A percentile compares a stretch with the other conserved stretches of the same genome.
phyloP scores from a whole-genome alignment of 306 rosid species.

The Malus asiatica region DNA sequence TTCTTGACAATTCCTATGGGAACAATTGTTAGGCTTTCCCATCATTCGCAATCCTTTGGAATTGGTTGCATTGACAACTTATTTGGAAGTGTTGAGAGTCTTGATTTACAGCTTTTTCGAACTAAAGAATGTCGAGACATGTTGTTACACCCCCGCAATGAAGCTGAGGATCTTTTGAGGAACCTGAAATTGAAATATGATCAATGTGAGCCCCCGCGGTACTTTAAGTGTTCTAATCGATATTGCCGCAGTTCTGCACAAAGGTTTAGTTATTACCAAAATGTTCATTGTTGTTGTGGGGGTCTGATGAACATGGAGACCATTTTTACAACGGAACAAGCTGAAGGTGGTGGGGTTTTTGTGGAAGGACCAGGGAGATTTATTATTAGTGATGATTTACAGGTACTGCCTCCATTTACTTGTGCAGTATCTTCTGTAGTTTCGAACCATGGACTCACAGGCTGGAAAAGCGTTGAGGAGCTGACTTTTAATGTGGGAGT shows the following conservation, averaged over 20 bases:
- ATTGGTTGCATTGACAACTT: background rate
- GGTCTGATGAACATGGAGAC: background rate
- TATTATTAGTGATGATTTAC: background rate
- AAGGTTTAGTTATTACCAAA: background rate
- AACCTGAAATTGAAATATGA: background rate
- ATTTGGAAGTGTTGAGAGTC: background rate
- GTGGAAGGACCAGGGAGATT: background rate
- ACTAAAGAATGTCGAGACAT: background rate
- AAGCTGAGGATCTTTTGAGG: too few relatives aligned
- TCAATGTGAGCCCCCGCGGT: too few relatives aligned
- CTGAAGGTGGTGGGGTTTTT: background rate
- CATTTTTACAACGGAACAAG: too few relatives aligned
- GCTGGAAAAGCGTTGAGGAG: background rate
- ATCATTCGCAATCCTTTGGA: background rate
- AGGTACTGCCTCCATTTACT: background rate
- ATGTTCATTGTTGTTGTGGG: background rate
- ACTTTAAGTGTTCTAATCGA: background rate
- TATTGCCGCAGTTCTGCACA: background rate
- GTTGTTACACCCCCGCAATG: background rate
- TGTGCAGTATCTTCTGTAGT: background rate
- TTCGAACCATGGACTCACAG: background rate
- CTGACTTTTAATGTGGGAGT: background rate
- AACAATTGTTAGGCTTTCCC: background rate
- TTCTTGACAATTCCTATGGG: background rate
- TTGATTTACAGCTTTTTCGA: background rate